These are phyloP conservation scores for Metarhizium anisopliae DNA, from an alignment of 2,329 filamentous ascomycete genomes.

Conservation along the genomic window DNA sequence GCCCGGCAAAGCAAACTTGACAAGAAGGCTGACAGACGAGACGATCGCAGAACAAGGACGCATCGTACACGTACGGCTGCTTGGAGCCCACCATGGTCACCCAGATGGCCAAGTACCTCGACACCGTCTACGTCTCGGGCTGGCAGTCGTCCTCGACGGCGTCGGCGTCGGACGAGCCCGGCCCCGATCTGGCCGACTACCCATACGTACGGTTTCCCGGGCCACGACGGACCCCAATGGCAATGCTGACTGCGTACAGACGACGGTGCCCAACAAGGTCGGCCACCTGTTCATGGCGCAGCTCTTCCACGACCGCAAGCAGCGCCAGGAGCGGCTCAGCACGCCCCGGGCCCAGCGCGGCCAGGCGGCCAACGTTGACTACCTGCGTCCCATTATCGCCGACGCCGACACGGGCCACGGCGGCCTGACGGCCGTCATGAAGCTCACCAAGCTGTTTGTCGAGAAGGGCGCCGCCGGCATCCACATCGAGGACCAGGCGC, in stretches of 20 bases:
- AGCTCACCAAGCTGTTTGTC: conserved; percentile 94
- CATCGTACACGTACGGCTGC: conserved; percentile 93
- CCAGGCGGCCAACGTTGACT: conserved; percentile 76
- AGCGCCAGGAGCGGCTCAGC: conserved; percentile 85
- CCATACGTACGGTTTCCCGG: conserved; percentile 57
- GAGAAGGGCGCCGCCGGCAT: conserved; percentile 96
- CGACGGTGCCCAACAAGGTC: conserved; percentile 97
- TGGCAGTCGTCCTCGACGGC: conserved; percentile 98
- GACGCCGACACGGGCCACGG: conserved; percentile 97
- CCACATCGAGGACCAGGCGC: conserved; percentile 97
- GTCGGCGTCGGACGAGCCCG: conserved; percentile 89
- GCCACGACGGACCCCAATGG: too few relatives aligned
- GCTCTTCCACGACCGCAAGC: conserved; percentile 98
- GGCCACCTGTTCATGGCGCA: conserved; percentile 96
- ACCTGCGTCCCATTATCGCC: conserved; percentile 89
- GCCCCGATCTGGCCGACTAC: conserved; percentile 96
- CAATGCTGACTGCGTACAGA: conserved; percentile 38
- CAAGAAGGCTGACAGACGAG: neutral
- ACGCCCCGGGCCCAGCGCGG: conserved; percentile 63
- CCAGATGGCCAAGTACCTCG: conserved; percentile 98
- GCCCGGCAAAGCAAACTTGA: too few relatives aligned
- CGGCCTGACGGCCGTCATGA: conserved; percentile 97
- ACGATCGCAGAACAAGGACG: conserved; percentile 54
- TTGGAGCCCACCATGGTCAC: conserved; percentile 97
- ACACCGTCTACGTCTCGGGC: conserved; percentile 96